Percentiles rank a stretch among this genome's conserved stretches.
Conservation (phyloP, 768 basidiomycete genomes). For the Panaeolus cyanescens region DNA sequence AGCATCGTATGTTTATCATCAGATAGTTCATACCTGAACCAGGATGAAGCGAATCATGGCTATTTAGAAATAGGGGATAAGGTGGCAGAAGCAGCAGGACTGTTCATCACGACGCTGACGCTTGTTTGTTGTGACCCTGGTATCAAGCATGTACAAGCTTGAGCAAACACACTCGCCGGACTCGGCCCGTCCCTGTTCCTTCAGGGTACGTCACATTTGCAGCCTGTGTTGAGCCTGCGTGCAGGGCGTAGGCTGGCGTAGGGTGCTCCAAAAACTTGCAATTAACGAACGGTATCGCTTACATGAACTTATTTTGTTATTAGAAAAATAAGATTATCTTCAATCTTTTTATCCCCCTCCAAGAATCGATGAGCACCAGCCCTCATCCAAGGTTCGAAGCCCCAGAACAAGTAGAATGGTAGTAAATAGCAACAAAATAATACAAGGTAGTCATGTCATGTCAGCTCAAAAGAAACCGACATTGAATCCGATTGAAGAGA, state of each 20-base stretch:
- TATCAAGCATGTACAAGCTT: not conserved
- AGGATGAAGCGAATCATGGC: constrained; percentile 97
- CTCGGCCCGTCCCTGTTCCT: no score
- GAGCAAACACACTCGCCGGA: no score
- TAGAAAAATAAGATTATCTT: no score
- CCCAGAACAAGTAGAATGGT: not conserved
- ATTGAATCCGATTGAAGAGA: not conserved
- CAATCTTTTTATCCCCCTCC: no score
- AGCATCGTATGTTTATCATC: not conserved
- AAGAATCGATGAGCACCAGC: no score
- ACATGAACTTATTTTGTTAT: no score
- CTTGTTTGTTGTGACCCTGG: not conserved
- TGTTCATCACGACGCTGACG: not conserved
- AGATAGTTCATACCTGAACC: constrained; percentile 68
- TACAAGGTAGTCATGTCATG: not conserved
- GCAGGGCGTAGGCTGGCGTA: no score
- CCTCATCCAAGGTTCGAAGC: not conserved
- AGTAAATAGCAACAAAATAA: not conserved
- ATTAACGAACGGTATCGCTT: no score
- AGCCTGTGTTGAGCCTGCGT: no score
- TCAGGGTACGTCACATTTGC: no score
- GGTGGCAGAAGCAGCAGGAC: no score
- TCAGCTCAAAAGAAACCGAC: not conserved
- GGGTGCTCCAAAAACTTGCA: no score
- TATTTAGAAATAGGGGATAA: constrained; percentile 13